These are phyloP conservation scores for Gossypium australe DNA, from an alignment of 345 rosid species.

Conservation along the genomic window DNA sequence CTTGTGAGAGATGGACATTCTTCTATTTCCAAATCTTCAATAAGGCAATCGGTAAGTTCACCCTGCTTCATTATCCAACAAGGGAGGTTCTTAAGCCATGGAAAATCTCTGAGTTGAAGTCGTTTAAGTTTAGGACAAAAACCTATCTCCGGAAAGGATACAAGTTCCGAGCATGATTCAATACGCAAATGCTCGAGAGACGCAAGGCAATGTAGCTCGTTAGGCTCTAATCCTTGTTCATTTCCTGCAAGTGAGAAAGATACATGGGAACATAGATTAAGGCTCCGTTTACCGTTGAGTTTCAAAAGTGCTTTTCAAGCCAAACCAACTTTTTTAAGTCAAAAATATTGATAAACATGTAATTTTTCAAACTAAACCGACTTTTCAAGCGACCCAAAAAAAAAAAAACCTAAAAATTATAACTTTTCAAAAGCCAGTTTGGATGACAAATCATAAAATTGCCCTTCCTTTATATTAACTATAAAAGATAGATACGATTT, in stretches of 20 bases:
- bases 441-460: no score
- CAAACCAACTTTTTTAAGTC: no score
- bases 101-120: neutral
- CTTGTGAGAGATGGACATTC: constrained; percentile 5
- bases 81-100: neutral
- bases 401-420: no score
- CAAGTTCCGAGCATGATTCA: constrained; percentile 16
- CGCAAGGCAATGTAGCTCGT: neutral
- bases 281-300: no score
- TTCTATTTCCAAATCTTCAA: constrained; percentile 10
- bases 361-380: no score
- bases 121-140: neutral
- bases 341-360: no score
- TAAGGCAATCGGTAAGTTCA: neutral
- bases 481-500: no score
- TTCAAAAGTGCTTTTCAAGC: no score
- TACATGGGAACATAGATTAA: neutral
- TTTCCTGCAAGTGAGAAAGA: neutral
- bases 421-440: no score
- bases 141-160: constrained; percentile 1
- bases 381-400: no score
- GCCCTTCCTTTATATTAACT: no score
- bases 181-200: constrained; percentile 13
- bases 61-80: neutral
- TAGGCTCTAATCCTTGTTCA: neutral